Evolutionary conservation across 768 basidiomycete species (phyloP).

Genomic region (Naganishia randhawae): DNA sequence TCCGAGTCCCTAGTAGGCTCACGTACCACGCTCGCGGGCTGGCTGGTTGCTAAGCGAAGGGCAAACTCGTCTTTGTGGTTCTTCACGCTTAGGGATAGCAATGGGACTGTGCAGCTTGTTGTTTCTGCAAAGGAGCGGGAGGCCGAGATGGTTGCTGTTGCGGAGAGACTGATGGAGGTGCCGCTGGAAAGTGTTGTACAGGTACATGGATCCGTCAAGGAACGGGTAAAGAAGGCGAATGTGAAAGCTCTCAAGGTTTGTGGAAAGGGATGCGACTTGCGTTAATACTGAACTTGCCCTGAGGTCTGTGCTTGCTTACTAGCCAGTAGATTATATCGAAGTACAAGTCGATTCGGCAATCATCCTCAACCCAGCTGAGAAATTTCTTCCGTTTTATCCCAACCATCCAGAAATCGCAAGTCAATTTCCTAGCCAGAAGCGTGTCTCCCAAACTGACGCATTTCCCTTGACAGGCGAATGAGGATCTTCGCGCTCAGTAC

Average conservation of each 20-base stretch:
- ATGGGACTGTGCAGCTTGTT: conserved; percentile 74
- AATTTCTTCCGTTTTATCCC: conserved; percentile 75
- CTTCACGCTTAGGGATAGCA: conserved; percentile 76
- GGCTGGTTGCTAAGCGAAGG: conserved; percentile 78
- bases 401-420: conserved; percentile 71
- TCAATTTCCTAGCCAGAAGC: conserved; percentile 6
- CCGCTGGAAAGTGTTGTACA: conserved; percentile 75
- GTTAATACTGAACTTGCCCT: not conserved
- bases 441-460: not conserved
- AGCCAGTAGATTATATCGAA: conserved; percentile 56
- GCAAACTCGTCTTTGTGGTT: conserved; percentile 61
- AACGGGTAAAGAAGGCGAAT: conserved; percentile 45
- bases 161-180: conserved; percentile 58
- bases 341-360: conserved; percentile 67
- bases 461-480: conserved; percentile 61
- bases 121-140: conserved; percentile 55
- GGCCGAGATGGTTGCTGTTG: conserved; percentile 12
- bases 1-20: conserved; percentile 57
- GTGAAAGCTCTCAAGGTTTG: too few relatives aligned
- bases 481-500: conserved; percentile 77
- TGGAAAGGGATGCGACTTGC: not conserved
- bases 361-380: conserved; percentile 73
- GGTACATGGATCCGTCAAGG: conserved; percentile 67
- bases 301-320: not conserved
- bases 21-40: conserved; percentile 70